A percentile compares a stretch with the other conserved stretches of the same genome.
Conservation (phyloP, 169 alveolate species). For the Cryptosporidium sp. region DNA sequence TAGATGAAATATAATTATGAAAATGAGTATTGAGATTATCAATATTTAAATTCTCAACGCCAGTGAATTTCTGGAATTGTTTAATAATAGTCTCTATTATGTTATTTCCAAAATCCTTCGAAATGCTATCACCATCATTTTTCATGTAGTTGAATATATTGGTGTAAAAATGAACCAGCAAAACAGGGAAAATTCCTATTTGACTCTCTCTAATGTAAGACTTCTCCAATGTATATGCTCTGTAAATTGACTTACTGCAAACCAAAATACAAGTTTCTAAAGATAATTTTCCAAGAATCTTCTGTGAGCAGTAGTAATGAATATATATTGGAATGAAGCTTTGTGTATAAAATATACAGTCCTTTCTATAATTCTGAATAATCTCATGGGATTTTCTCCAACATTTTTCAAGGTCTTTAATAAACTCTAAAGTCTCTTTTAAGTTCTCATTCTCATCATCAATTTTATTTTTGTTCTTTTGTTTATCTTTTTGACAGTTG, state of each 20-base stretch:
- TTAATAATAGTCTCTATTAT: not conserved
- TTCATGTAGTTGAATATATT: not conserved
- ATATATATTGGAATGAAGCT: constrained; percentile 13
- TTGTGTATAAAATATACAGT: constrained; percentile 2
- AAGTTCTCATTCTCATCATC: not conserved
- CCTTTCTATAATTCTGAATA: constrained; percentile 10
- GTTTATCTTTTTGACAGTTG: not conserved
- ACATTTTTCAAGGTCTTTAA: not conserved
- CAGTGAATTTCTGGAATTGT: constrained; percentile 20
- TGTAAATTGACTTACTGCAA: constrained; percentile 23
- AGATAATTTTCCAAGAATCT: constrained; percentile 30
- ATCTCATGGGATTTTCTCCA: constrained; percentile 51
- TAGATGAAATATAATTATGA: not conserved
- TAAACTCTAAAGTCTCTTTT: not conserved
- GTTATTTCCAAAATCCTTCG: not conserved
- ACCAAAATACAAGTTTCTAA: constrained; percentile 26
- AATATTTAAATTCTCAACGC: not conserved
- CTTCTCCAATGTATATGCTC: constrained; percentile 15
- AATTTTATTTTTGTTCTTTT: not conserved
- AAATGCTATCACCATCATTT: not conserved
- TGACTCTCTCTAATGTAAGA: not conserved
- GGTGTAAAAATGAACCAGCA: constrained; percentile 32
- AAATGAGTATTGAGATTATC: not conserved
- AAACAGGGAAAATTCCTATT: constrained; percentile 1
- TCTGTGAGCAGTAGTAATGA: constrained; percentile 42